Conservation (phyloP, 345 rosid genomes). For the Bruguiera gymnorhiza region DNA sequence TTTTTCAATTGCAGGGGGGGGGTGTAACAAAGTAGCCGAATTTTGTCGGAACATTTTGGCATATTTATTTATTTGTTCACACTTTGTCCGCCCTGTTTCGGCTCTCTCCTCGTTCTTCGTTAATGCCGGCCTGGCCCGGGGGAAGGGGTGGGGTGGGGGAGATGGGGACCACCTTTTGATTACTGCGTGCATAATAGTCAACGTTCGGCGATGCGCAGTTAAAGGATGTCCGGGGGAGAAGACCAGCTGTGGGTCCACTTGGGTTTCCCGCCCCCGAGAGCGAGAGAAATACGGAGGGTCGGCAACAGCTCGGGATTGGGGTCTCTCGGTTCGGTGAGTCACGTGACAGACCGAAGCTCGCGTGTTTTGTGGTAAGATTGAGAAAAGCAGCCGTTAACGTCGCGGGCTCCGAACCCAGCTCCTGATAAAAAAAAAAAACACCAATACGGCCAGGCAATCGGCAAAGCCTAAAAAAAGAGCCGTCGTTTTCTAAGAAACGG, state of each 20-base stretch:
- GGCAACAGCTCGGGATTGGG: too few relatives aligned
- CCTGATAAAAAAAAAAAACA: not conserved
- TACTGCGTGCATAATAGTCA: slow-evolving; percentile 17
- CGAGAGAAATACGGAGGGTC: not conserved
- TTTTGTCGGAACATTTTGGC: not conserved
- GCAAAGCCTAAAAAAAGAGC: too few relatives aligned
- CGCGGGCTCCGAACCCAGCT: slow-evolving; percentile 21
- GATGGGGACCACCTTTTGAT: slow-evolving; percentile 5
- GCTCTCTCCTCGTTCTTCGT: not conserved
- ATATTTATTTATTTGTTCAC: not conserved
- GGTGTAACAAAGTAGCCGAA: not conserved
- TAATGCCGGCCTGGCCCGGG: slow-evolving; percentile 16
- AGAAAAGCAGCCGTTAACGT: slow-evolving; percentile 41
- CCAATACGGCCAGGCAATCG: not conserved
- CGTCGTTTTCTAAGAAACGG: slow-evolving; percentile 10
- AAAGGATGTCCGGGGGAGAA: not conserved
- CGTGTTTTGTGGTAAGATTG: too few relatives aligned
- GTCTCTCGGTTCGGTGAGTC: slow-evolving; percentile 11
- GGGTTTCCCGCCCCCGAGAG: slow-evolving; percentile 35
- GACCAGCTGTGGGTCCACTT: slow-evolving; percentile 24
- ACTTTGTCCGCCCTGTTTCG: not conserved
- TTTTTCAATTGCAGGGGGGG: not conserved
- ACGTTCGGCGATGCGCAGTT: slow-evolving; percentile 5
- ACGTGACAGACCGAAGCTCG: slow-evolving; percentile 34
- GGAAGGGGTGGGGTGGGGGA: not conserved